Conservation (phyloP, 1,284 basidiomycete genomes). For the Pyrrhoderma noxium region DNA sequence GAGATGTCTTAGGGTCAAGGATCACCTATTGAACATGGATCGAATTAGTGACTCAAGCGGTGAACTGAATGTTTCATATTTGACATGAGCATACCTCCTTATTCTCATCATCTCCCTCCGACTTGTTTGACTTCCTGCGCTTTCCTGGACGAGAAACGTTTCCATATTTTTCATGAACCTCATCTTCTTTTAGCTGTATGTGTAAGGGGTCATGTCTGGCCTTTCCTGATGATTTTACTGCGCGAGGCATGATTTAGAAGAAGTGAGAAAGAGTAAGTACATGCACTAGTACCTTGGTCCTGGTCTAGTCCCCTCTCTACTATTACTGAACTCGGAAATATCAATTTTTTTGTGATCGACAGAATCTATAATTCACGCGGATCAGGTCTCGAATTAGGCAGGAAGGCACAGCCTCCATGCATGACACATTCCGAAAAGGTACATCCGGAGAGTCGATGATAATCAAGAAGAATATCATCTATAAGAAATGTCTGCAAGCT, state of each 20-base stretch:
- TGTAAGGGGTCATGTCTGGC: slow-evolving; percentile 80
- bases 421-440: too few species aligned
- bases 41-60: background rate
- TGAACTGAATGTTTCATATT: background rate
- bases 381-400: too few species aligned
- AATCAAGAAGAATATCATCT: too few species aligned
- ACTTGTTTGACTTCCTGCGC: slow-evolving; percentile 51
- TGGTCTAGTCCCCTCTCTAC: too few species aligned
- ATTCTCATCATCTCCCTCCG: slow-evolving; percentile 42
- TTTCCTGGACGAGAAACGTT: slow-evolving; percentile 67
- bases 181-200: slow-evolving; percentile 73
- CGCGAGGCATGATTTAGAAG: slow-evolving; percentile 51
- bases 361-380: too few species aligned
- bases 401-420: too few species aligned
- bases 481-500: too few species aligned
- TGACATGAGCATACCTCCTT: slow-evolving; percentile 41
- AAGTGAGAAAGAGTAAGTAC: background rate
- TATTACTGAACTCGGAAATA: too few species aligned
- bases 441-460: too few species aligned
- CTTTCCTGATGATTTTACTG: slow-evolving; percentile 42
- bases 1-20: slow-evolving; percentile 81
- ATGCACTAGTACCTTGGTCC: too few species aligned
- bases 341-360: too few species aligned
- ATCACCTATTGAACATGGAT: slow-evolving; percentile 44
- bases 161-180: slow-evolving; percentile 69